Percentiles rank a stretch among this genome's conserved stretches.
These are phyloP conservation scores for Hirschfeldia incana DNA, from an alignment of 345 rosid genomes.

Conservation along the genomic window DNA sequence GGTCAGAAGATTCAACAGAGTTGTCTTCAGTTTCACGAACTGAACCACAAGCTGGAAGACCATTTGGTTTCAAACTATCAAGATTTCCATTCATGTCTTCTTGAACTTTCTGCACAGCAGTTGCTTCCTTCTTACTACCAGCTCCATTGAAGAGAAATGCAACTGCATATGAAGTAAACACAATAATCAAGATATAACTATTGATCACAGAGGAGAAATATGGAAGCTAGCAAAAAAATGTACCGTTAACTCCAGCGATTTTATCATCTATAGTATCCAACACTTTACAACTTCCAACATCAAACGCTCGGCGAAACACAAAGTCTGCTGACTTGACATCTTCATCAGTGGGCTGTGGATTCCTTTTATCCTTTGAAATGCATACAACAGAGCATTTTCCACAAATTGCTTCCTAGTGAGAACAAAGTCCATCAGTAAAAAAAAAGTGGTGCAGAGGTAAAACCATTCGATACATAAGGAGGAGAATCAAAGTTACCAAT, in stretches of 20 bases:
- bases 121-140: constrained; percentile 36
- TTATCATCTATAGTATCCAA: constrained; percentile 58
- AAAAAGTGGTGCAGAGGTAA: background rate
- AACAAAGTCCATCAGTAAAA: constrained; percentile 17
- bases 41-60: constrained; percentile 27
- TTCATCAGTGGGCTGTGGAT: constrained; percentile 59
- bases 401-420: constrained; percentile 71
- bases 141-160: constrained; percentile 57
- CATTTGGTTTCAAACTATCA: constrained; percentile 30
- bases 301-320: constrained; percentile 72
- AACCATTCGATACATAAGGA: background rate
- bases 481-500: constrained; percentile 56
- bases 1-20: constrained; percentile 9
- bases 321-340: constrained; percentile 60
- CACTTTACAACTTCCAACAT: constrained; percentile 52
- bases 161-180: constrained; percentile 50
- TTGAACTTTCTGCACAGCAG: constrained; percentile 31
- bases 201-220: constrained; percentile 16
- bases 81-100: background rate
- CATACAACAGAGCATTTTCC: constrained; percentile 90
- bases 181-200: constrained; percentile 7
- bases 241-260: constrained; percentile 74
- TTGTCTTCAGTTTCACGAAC: constrained; percentile 17
- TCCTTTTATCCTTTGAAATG: constrained; percentile 72
- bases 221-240: constrained; percentile 9